Evolutionary conservation across 495 filamentous ascomycete species (phyloP).

Genomic region (Rhizodiscina lignyota): DNA sequence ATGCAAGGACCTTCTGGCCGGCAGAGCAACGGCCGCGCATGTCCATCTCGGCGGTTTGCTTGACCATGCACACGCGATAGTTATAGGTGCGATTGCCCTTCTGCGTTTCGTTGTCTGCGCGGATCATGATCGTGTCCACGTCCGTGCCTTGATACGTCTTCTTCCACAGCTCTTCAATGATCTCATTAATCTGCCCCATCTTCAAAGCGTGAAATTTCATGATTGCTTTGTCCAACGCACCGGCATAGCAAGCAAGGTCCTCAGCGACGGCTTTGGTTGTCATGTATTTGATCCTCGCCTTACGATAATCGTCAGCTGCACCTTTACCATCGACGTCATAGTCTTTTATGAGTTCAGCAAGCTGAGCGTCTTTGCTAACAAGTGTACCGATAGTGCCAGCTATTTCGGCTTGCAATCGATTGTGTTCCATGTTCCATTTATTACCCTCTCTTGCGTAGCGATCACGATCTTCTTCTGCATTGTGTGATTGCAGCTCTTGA

Average conservation of each 20-base stretch:
- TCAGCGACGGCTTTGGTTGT: slow-evolving; percentile 86
- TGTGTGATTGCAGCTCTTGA: slow-evolving; percentile 55
- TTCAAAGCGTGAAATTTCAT: slow-evolving; percentile 91
- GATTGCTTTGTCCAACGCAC: slow-evolving; percentile 82
- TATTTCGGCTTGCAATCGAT: slow-evolving; percentile 41
- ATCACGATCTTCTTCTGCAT: slow-evolving; percentile 66
- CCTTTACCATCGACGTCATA: slow-evolving; percentile 79
- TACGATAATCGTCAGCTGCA: slow-evolving; percentile 67
- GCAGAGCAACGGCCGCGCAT: slow-evolving; percentile 97
- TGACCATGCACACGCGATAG: slow-evolving; percentile 97
- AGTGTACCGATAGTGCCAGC: slow-evolving; percentile 52
- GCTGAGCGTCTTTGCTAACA: slow-evolving; percentile 65
- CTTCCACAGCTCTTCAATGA: slow-evolving; percentile 90
- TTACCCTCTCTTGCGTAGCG: slow-evolving; percentile 53
- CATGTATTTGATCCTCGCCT: slow-evolving; percentile 78
- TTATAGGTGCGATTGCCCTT: slow-evolving; percentile 79
- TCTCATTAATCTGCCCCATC: slow-evolving; percentile 97
- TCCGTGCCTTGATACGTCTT: slow-evolving; percentile 94
- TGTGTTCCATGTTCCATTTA: slow-evolving; percentile 40
- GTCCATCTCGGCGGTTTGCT: slow-evolving; percentile 94
- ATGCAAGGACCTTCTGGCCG: slow-evolving; percentile 88
- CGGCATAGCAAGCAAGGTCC: slow-evolving; percentile 64
- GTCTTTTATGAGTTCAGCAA: slow-evolving; percentile 49
- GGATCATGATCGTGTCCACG: slow-evolving; percentile 90
- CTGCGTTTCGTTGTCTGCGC: slow-evolving; percentile 64